A percentile compares a stretch with the other conserved stretches of the same genome.
phyloP scores from a whole-genome alignment of 106 monocot genomes.

The Phalaenopsis equestris region DNA sequence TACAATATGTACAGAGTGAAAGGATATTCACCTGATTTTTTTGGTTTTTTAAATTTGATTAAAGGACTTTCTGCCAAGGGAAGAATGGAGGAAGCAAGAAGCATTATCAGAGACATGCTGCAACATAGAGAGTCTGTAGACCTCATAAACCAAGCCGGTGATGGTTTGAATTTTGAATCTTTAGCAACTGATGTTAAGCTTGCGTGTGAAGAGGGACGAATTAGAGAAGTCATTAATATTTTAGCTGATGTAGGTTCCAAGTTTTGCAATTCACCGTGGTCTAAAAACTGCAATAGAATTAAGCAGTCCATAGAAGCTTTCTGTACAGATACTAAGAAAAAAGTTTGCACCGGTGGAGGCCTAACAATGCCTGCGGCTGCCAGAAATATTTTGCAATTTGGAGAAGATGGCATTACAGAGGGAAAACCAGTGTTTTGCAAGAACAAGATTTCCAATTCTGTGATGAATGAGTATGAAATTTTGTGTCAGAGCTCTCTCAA shows the following conservation, averaged over 20 bases:
- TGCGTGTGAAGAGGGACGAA: slow-evolving; percentile 70
- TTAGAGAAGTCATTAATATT: slow-evolving; percentile 53
- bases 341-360: slow-evolving; percentile 3
- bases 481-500: slow-evolving; percentile 18
- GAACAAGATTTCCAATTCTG: slow-evolving; percentile 1
- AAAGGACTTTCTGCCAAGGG: slow-evolving; percentile 76
- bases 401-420: slow-evolving; percentile 3
- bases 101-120: slow-evolving; percentile 72
- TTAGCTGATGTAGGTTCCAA: slow-evolving; percentile 50
- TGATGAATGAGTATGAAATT: slow-evolving; percentile 8
- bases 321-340: slow-evolving; percentile 12
- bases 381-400: neutral
- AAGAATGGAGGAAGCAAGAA: slow-evolving; percentile 91
- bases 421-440: slow-evolving; percentile 8
- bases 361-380: slow-evolving; percentile 1
- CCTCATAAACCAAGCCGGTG: slow-evolving; percentile 47
- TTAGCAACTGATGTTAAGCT: slow-evolving; percentile 41
- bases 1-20: slow-evolving; percentile 36
- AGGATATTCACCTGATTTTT: slow-evolving; percentile 53
- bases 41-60: slow-evolving; percentile 56
- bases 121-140: slow-evolving; percentile 31
- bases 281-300: slow-evolving; percentile 8
- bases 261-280: slow-evolving; percentile 28
- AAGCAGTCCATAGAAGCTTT: slow-evolving; percentile 2
- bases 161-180: slow-evolving; percentile 40